Evolutionary conservation across 2,329 filamentous ascomycete genomes (phyloP).

Genomic region (Parascedosporium putredinis): DNA sequence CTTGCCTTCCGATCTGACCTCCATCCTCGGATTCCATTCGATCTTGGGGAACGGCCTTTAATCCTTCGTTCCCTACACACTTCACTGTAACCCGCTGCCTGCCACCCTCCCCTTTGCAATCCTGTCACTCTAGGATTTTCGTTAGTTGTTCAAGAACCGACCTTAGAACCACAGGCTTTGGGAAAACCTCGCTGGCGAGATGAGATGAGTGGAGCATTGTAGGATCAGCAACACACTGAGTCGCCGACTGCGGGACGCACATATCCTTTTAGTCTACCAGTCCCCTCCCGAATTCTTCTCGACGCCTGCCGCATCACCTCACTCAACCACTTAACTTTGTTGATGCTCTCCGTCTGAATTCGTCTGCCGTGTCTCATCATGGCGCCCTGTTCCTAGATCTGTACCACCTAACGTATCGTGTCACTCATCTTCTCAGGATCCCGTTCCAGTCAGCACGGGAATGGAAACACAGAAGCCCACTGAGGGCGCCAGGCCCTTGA

Average conservation of each 20-base stretch:
- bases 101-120: too few species aligned
- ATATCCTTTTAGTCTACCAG: neutral
- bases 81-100: too few species aligned
- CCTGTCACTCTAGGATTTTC: neutral
- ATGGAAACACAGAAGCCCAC: neutral
- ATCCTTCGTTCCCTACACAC: too few species aligned
- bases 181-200: neutral
- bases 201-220: neutral
- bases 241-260: neutral
- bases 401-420: neutral
- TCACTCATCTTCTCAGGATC: too few species aligned
- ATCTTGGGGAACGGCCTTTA: too few species aligned
- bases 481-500: slow-evolving; percentile 3
- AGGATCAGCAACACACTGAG: too few species aligned
- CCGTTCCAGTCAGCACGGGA: neutral
- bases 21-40: too few species aligned
- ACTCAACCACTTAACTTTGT: neutral
- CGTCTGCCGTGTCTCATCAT: neutral
- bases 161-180: neutral
- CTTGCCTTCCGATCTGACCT: too few species aligned
- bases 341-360: neutral
- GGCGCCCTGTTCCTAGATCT: neutral
- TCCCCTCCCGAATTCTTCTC: neutral
- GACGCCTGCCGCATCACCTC: neutral
- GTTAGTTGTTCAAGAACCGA: neutral